These are phyloP conservation scores for Bocquillonia castaneifolia DNA, from an alignment of 441 rosid species.

Conservation along the genomic window DNA sequence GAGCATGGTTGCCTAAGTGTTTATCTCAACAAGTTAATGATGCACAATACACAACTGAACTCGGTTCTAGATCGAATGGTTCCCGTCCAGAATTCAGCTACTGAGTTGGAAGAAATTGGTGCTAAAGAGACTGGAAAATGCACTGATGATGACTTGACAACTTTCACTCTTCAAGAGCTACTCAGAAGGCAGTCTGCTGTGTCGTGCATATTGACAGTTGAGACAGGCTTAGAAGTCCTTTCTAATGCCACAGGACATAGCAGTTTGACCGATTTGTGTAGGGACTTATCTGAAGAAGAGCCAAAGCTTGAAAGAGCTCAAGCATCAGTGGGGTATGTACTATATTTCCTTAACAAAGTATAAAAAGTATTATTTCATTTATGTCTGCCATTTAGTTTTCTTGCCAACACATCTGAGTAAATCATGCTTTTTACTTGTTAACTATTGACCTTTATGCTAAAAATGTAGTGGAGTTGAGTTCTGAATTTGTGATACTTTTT, in stretches of 20 bases:
- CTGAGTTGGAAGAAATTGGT: conserved; percentile 17
- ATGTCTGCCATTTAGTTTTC: background rate
- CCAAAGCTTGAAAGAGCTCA: conserved; percentile 26
- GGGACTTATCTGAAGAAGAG: conserved; percentile 30
- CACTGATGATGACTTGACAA: conserved; percentile 32
- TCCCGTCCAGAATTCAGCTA: conserved; percentile 12
- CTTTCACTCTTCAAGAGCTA: conserved; percentile 36
- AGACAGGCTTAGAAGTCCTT: conserved; percentile 41
- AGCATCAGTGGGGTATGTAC: conserved; percentile 29
- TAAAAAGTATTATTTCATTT: background rate
- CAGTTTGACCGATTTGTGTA: conserved; percentile 19
- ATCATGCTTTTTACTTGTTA: background rate
- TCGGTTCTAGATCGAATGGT: conserved; percentile 15
- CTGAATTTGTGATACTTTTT: background rate
- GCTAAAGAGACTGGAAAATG: conserved; percentile 14
- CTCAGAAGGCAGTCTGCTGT: conserved; percentile 50
- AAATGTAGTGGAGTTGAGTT: background rate
- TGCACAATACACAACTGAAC: conserved; percentile 25
- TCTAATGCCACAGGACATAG: conserved; percentile 30
- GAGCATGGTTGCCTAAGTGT: conserved; percentile 28
- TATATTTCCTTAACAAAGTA: conserved; percentile 12
- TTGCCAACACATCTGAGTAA: background rate
- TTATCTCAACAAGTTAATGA: conserved; percentile 38
- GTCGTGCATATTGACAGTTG: conserved; percentile 42
- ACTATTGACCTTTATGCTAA: background rate